A percentile compares a stretch with the other conserved stretches of the same genome.
phyloP scores from a whole-genome alignment of 2,329 filamentous ascomycete species.

The Neofusicoccum parvum region DNA sequence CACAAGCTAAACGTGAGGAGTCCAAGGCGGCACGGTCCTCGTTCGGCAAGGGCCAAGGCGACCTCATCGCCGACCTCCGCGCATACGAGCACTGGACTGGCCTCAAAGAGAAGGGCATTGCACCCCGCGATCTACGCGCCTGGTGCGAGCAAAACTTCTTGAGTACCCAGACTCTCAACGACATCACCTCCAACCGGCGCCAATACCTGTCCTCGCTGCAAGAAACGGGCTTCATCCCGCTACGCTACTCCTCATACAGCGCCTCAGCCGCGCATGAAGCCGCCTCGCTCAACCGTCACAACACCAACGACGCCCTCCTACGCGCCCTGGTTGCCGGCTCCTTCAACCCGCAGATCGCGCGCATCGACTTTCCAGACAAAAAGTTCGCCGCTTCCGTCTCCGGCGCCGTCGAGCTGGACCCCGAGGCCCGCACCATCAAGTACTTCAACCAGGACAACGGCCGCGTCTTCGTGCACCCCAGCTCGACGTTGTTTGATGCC shows the following conservation, averaged over 20 bases:
- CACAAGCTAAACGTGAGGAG: slow-evolving; percentile 79
- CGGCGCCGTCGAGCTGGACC: slow-evolving; percentile 89
- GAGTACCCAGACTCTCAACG: slow-evolving; percentile 77
- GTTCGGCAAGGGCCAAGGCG: slow-evolving; percentile 75
- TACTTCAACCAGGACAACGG: slow-evolving; percentile 67
- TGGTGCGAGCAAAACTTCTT: slow-evolving; percentile 90
- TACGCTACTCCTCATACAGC: slow-evolving; percentile 38
- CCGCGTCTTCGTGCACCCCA: slow-evolving; percentile 90
- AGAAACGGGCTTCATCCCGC: slow-evolving; percentile 76
- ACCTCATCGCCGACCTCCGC: slow-evolving; percentile 82
- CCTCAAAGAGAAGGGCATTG: slow-evolving; percentile 59
- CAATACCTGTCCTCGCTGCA: slow-evolving; percentile 86
- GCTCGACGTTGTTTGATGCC: slow-evolving; percentile 80
- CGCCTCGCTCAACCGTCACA: slow-evolving; percentile 51
- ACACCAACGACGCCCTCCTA: slow-evolving; percentile 48
- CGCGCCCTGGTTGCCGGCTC: slow-evolving; percentile 53
- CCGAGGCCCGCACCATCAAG: slow-evolving; percentile 87
- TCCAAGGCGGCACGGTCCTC: slow-evolving; percentile 73
- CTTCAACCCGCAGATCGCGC: slow-evolving; percentile 77
- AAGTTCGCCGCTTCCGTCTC: slow-evolving; percentile 88
- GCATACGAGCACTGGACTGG: slow-evolving; percentile 82
- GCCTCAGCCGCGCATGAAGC: slow-evolving; percentile 26
- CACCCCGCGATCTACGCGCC: slow-evolving; percentile 63
- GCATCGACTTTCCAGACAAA: slow-evolving; percentile 92
- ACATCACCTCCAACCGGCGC: slow-evolving; percentile 82